phyloP scores from a whole-genome alignment of 805 yeast species.

The Lachancea meyersii region DNA sequence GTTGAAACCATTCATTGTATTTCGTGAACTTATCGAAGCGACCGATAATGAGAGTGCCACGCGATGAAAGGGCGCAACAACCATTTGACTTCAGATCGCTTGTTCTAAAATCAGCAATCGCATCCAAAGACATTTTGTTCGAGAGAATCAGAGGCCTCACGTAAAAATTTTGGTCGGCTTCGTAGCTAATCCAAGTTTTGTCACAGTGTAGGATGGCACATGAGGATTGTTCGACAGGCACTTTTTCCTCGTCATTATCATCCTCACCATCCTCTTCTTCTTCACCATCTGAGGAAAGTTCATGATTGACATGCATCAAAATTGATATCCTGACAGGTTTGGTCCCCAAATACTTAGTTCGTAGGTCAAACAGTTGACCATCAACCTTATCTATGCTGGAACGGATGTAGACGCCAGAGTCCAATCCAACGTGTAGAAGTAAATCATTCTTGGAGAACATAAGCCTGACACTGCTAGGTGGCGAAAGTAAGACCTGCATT shows the following conservation, averaged over 20 bases:
- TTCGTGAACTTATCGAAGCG: slow-evolving; percentile 19
- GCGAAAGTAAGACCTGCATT: slow-evolving; percentile 60
- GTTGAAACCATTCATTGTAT: slow-evolving; percentile 22
- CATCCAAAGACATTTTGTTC: slow-evolving; percentile 9
- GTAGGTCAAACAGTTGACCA: slow-evolving; percentile 59
- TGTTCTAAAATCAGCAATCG: slow-evolving; percentile 19
- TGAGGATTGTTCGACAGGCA: slow-evolving; percentile 11
- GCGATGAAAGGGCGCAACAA: slow-evolving; percentile 22
- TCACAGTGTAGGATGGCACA: slow-evolving; percentile 31
- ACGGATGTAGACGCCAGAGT: slow-evolving; percentile 73
- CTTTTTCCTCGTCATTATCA: slow-evolving; percentile 12
- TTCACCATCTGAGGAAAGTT: slow-evolving; percentile 2
- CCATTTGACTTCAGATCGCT: slow-evolving; percentile 24
- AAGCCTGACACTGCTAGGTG: slow-evolving; percentile 36
- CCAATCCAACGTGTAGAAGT: slow-evolving; percentile 70
- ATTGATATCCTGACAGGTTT: slow-evolving; percentile 48
- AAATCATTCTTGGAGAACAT: slow-evolving; percentile 17
- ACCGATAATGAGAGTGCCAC: slow-evolving; percentile 28
- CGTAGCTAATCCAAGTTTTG: slow-evolving; percentile 33
- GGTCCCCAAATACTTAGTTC: slow-evolving; percentile 69
- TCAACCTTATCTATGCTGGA: slow-evolving; percentile 49
- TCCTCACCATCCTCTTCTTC: slow-evolving; percentile 6
- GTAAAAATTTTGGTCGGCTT: slow-evolving; percentile 16
- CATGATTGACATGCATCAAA: slow-evolving; percentile 10
- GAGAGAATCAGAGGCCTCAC: slow-evolving; percentile 29